A percentile compares a stretch with the other conserved stretches of the same genome.
phyloP scores from a whole-genome alignment of 2,329 filamentous ascomycete genomes.

The Berkeleyomyces basicola region DNA sequence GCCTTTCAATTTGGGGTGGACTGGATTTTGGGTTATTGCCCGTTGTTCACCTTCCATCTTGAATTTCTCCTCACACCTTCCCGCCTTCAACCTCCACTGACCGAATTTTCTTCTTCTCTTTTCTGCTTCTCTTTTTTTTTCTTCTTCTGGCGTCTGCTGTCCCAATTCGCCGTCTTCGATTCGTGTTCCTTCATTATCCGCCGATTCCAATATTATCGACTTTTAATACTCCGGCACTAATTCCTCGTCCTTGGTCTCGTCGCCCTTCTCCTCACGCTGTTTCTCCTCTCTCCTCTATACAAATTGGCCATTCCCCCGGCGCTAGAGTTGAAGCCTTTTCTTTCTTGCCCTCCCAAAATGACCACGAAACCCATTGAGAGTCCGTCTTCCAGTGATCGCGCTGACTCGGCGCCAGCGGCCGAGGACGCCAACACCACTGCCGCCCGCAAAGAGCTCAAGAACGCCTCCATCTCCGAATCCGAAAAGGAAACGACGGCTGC shows the following conservation, averaged over 20 bases:
- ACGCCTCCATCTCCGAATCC: constrained; percentile 38
- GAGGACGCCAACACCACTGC: constrained; percentile 49
- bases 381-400: constrained; percentile 20
- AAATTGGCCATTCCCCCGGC: background rate
- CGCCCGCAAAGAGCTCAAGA: constrained; percentile 46
- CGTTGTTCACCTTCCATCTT: constrained; percentile 1
- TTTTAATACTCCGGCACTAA: background rate
- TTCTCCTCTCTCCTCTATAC: background rate
- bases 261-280: background rate
- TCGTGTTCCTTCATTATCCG: constrained; percentile 7
- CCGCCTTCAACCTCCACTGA: background rate
- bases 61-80: constrained; percentile 4
- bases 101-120: constrained; percentile 3
- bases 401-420: constrained; percentile 18
- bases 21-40: background rate
- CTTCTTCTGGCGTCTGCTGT: background rate
- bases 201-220: constrained; percentile 1
- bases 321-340: background rate
- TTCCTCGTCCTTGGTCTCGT: background rate
- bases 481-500: constrained; percentile 20
- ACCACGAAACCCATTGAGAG: constrained; percentile 29
- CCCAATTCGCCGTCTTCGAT: constrained; percentile 3
- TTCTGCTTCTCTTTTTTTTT: background rate
- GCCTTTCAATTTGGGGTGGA: background rate
- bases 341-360: constrained; percentile 21